These are phyloP conservation scores for Neoboletus magnificus DNA, from an alignment of 768 basidiomycete species.

Conservation along the genomic window DNA sequence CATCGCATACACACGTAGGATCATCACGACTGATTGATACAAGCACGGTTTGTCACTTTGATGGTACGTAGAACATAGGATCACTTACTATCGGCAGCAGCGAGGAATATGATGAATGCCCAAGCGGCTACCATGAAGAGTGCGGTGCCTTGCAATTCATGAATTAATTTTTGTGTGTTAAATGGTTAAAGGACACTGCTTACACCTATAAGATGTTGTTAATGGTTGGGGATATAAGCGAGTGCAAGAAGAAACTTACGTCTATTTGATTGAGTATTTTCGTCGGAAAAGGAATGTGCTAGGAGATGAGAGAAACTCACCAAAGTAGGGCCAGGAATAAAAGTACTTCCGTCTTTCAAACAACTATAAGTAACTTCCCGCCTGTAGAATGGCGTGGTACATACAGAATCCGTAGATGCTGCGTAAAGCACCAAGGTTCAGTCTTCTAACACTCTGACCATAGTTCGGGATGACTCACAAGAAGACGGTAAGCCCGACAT, in stretches of 20 bases:
- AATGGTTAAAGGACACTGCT: not conserved
- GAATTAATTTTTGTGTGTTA: not conserved
- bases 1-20: conserved; percentile 24
- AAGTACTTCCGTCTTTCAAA: conserved; percentile 12
- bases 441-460: not conserved
- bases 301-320: conserved; percentile 7
- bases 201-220: conserved; percentile 13
- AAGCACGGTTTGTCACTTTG: not conserved
- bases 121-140: not conserved
- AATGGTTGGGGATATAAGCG: not conserved
- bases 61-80: not conserved
- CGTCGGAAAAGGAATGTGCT: not conserved
- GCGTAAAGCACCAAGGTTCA: not conserved
- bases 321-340: conserved; percentile 15
- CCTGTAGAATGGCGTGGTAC: not conserved
- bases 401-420: conserved; percentile 11
- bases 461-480: conserved; percentile 8
- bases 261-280: conserved; percentile 1
- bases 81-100: conserved; percentile 18
- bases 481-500: conserved; percentile 4
- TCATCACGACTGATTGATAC: conserved; percentile 18
- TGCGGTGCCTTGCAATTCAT: conserved; percentile 7
- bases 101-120: conserved; percentile 11
- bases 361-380: not conserved
- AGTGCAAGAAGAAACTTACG: conserved; percentile 4